Conservation (phyloP, 257 asterid species). For the Salvia splendens region DNA sequence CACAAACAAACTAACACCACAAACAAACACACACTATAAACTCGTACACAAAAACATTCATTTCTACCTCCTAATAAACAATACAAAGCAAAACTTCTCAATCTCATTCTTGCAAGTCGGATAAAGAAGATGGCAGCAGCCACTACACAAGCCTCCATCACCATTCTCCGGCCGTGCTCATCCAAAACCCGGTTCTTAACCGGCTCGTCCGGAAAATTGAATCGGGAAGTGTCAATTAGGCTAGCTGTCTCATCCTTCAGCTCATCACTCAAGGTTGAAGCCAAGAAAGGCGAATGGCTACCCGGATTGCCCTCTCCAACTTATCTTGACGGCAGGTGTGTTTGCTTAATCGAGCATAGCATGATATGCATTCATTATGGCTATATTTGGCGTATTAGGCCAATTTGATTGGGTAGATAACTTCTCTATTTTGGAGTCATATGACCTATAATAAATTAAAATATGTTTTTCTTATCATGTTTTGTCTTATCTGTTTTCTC, state of each 20-base stretch:
- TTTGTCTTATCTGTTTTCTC: too few species aligned
- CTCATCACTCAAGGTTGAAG: slow-evolving; percentile 66
- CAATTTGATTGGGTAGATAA: too few species aligned
- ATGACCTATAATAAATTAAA: too few species aligned
- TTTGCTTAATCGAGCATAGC: neutral
- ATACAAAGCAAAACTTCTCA: neutral
- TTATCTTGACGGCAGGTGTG: slow-evolving; percentile 88
- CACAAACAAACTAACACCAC: slow-evolving; percentile 58
- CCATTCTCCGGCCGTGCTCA: slow-evolving; percentile 67
- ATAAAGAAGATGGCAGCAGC: slow-evolving; percentile 61
- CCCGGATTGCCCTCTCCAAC: slow-evolving; percentile 86
- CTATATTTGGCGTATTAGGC: too few species aligned
- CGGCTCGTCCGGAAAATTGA: slow-evolving; percentile 68
- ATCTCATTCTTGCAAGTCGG: neutral
- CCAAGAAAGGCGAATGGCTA: slow-evolving; percentile 97
- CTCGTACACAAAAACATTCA: slow-evolving; percentile 34
- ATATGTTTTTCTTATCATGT: too few species aligned
- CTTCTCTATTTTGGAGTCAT: too few species aligned
- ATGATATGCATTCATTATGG: too few species aligned
- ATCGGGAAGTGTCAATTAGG: slow-evolving; percentile 51
- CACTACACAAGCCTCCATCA: slow-evolving; percentile 70
- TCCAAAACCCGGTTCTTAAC: slow-evolving; percentile 58
- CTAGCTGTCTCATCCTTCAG: slow-evolving; percentile 38
- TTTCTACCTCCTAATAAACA: slow-evolving; percentile 20
- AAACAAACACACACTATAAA: slow-evolving; percentile 40